Evolutionary conservation across 2,329 filamentous ascomycete genomes (phyloP).

Genomic region (Pseudonectria foliicola): DNA sequence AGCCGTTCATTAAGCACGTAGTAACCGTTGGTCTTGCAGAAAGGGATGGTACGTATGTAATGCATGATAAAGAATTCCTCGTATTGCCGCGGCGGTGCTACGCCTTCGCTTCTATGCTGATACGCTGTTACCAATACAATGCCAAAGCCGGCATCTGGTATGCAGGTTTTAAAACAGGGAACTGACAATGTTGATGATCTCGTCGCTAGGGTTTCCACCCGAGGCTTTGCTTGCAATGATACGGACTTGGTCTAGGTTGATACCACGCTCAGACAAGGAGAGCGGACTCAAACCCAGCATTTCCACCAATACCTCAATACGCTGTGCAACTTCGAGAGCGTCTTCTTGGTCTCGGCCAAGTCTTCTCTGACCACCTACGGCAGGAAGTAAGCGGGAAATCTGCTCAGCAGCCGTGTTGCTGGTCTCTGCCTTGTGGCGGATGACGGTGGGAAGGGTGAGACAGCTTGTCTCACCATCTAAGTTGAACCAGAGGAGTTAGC

Average conservation of each 20-base stretch:
- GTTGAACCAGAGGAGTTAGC: conserved; percentile 10
- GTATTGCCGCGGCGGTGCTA: background rate
- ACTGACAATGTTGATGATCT: conserved; percentile 8
- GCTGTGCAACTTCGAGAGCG: conserved; percentile 9
- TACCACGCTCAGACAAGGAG: conserved; percentile 3
- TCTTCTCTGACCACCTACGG: conserved; percentile 4
- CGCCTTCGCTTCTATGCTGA: background rate
- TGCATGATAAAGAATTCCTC: no score
- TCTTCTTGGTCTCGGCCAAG: conserved; percentile 2
- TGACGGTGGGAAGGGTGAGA: conserved; percentile 11
- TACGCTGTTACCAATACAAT: background rate
- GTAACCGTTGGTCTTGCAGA: no score
- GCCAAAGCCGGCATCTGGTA: background rate
- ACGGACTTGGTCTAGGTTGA: conserved; percentile 6
- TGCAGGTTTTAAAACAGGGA: conserved; percentile 5
- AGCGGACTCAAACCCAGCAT: conserved; percentile 9
- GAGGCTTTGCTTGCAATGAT: conserved; percentile 6
- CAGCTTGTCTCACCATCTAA: conserved; percentile 16
- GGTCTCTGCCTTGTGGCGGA: conserved; percentile 6
- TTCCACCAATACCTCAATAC: conserved; percentile 5
- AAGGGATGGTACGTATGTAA: no score
- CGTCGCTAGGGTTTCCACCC: conserved; percentile 1
- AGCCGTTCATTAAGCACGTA: no score
- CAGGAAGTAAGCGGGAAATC: conserved; percentile 11
- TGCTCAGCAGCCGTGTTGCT: conserved; percentile 6